phyloP scores from a whole-genome alignment of 2,329 filamentous ascomycete genomes.

The Aspergillus melleus region DNA sequence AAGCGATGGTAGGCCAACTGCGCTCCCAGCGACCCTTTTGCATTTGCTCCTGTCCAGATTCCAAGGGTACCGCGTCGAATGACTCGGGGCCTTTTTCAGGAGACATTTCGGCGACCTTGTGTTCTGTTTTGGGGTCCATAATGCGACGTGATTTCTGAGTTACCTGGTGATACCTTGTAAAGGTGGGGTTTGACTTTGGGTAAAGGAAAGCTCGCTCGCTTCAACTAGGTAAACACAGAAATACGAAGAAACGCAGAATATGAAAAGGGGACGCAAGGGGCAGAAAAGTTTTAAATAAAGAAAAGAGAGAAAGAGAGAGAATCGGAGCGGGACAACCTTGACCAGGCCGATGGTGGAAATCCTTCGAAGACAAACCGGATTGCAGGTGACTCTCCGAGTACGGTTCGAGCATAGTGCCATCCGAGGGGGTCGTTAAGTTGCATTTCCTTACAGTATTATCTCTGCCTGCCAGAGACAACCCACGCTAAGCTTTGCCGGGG shows the following conservation, averaged over 20 bases:
- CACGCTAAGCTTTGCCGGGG: not conserved
- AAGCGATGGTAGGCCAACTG: constrained; percentile 76
- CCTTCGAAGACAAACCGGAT: not conserved
- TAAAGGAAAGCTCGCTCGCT: too few species aligned
- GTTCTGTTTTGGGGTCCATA: constrained; percentile 1
- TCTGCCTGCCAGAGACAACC: not conserved
- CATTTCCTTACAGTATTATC: not conserved
- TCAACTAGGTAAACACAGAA: too few species aligned
- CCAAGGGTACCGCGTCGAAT: constrained; percentile 22
- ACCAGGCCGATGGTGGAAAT: not conserved
- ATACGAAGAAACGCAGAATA: too few species aligned
- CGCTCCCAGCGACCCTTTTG: constrained; percentile 52
- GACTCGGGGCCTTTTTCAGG: constrained; percentile 6
- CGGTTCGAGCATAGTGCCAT: not conserved
- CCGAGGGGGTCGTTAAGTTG: not conserved
- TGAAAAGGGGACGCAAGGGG: too few species aligned
- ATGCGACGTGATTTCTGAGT: not conserved
- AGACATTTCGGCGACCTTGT: not conserved
- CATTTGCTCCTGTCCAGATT: constrained; percentile 13
- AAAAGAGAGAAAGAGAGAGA: not conserved
- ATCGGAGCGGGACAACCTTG: not conserved
- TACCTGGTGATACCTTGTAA: not conserved
- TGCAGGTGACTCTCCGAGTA: not conserved
- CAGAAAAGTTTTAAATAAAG: not conserved
- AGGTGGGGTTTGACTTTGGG: not conserved